Evolutionary conservation across 1,139 yeast species (phyloP).

Genomic region (Citeromyces hawaiiensis): DNA sequence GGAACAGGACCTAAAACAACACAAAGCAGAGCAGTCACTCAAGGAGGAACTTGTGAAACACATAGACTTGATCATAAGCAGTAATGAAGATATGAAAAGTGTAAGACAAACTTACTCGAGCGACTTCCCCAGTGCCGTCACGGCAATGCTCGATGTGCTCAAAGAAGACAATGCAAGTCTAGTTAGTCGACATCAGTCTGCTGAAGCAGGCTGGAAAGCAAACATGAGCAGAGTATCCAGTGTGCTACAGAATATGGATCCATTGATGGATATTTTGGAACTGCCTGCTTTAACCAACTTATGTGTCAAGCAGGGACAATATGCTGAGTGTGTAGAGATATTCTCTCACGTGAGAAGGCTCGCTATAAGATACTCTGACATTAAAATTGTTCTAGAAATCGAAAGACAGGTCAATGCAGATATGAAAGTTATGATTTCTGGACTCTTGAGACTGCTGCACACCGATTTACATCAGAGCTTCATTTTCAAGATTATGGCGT

Average conservation of each 20-base stretch:
- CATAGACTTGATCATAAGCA: conserved; percentile 17
- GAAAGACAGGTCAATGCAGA: conserved; percentile 41
- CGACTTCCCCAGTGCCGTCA: not conserved
- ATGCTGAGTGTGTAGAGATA: conserved; percentile 78
- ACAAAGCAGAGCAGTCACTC: conserved; percentile 21
- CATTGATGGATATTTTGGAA: conserved; percentile 66
- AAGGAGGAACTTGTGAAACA: conserved; percentile 19
- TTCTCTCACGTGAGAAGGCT: conserved; percentile 60
- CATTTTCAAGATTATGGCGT: conserved; percentile 65
- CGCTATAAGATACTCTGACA: conserved; percentile 52
- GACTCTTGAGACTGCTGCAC: conserved; percentile 52
- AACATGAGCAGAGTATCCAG: conserved; percentile 13
- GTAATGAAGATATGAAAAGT: conserved; percentile 14
- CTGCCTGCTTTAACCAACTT: conserved; percentile 71
- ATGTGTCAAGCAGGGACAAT: conserved; percentile 80
- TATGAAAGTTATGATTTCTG: conserved; percentile 50
- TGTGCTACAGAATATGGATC: conserved; percentile 53
- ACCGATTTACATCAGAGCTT: conserved; percentile 72
- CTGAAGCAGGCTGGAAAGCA: conserved; percentile 4
- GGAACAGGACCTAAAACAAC: conserved; percentile 28
- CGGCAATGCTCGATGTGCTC: not conserved
- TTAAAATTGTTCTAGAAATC: conserved; percentile 41
- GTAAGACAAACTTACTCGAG: conserved; percentile 4
- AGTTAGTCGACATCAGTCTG: conserved; percentile 2
- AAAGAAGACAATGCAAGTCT: not conserved